Evolutionary conservation across 2,329 filamentous ascomycete species (phyloP).

Genomic region (Aspergillus viridinutans): DNA sequence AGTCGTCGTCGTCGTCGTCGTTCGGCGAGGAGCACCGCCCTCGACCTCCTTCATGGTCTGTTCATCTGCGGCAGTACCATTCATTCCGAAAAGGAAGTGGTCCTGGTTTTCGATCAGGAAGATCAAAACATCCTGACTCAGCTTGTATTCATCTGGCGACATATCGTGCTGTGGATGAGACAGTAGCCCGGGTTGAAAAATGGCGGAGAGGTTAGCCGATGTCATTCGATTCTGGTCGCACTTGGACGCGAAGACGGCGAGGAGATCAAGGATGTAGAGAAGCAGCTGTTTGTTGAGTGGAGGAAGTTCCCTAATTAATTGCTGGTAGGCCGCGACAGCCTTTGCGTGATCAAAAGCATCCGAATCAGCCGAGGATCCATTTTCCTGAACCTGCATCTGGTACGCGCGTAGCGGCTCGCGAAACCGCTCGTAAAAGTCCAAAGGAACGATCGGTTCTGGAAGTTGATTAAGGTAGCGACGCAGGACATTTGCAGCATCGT

Average conservation of each 20-base stretch:
- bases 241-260: conserved; percentile 96
- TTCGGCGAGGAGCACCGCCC: conserved; percentile 55
- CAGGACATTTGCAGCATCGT: conserved; percentile 95
- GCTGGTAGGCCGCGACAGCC: conserved; percentile 80
- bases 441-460: conserved; percentile 91
- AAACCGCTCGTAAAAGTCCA: conserved; percentile 89
- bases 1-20: conserved; percentile 48
- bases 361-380: conserved; percentile 64
- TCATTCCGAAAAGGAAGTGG: conserved; percentile 97
- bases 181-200: conserved; percentile 94
- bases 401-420: conserved; percentile 72
- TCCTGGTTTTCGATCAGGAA: conserved; percentile 99
- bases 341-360: conserved; percentile 69
- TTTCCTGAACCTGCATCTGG: conserved; percentile 66
- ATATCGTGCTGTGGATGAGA: conserved; percentile 94
- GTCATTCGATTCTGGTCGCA: conserved; percentile 97
- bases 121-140: conserved; percentile 95
- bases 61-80: conserved; percentile 95
- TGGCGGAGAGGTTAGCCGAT: conserved; percentile 87
- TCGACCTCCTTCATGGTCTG: conserved; percentile 65
- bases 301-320: conserved; percentile 85
- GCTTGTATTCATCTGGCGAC: conserved; percentile 86
- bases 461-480: conserved; percentile 93
- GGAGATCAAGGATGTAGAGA: conserved; percentile 89
- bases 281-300: conserved; percentile 89